Evolutionary conservation across 768 basidiomycete genomes (phyloP), one percentile per base, ranked within the genome.

Genomic region (Kwoniella pini): DNA sequence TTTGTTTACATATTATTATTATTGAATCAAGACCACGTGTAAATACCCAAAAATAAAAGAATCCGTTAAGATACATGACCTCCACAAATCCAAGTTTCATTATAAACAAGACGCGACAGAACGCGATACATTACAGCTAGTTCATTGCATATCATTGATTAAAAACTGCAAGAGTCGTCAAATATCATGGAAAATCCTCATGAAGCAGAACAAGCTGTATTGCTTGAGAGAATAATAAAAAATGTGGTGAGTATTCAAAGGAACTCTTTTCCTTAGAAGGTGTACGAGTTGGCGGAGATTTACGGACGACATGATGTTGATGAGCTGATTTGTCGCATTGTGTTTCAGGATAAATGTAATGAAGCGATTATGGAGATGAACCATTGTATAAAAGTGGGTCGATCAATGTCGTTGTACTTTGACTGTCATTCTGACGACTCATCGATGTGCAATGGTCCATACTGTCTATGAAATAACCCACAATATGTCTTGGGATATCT

Each of bases 321-420:
- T 54, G 28, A 3, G 7, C 33, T 36, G 51, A 28, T 21, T 19
- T 2, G 45, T 12, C 22, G n/a, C n/a, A 46, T 50, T 27, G 48
- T 28, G 48, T 24, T 28, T 22, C 67, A 93, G 92, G 89, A 90
- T 53, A 93, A 92, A 79, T 94, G 91, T 79, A 91, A 91, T 30
- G 93, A 97, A 78, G 87, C 87, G 79, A 85, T 96, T 57, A 77
- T 87, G 24, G 93, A 95, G 75, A 82, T 96, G 60, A 95, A 95
- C 72, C 87, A 88, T 61, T 91, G 89, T 72, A 80, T 93, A 62
- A 87, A 91, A 80, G 91, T 92, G 52, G 42, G 83, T 76, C 48
- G 21, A 28, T 39, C 4, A 26, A 24, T n/a, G 43, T 46, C 11
- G 11, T 12, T 30, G 22, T 46, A 13, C 19, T 26, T 24, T 15